These are phyloP conservation scores for Panicum miliaceum DNA, from an alignment of 176 grass and related monocot species.

Conservation along the genomic window DNA sequence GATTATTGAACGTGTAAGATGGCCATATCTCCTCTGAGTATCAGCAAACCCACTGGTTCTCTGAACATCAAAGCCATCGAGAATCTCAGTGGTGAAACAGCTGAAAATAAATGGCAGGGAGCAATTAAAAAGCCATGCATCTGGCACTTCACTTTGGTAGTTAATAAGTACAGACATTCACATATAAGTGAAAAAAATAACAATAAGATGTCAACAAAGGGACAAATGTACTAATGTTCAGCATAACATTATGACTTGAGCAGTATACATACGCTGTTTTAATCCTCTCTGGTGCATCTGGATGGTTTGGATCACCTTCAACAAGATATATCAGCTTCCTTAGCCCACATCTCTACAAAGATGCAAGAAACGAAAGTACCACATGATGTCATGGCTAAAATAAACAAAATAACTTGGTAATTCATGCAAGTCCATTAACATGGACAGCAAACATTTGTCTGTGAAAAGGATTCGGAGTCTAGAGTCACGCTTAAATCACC, in stretches of 20 bases:
- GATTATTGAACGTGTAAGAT: conserved; percentile 72
- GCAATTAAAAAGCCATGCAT: conserved; percentile 22
- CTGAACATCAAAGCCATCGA: conserved; percentile 89
- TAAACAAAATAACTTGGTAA: conserved; percentile 32
- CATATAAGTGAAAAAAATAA: conserved; percentile 5
- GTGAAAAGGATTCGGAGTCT: neutral
- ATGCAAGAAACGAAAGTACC: conserved; percentile 12
- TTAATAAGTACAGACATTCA: neutral
- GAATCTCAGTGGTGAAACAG: conserved; percentile 88
- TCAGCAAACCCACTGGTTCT: conserved; percentile 79
- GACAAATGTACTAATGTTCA: conserved; percentile 9
- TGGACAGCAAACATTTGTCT: neutral
- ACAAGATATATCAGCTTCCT: conserved; percentile 92
- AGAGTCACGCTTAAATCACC: conserved; percentile 15
- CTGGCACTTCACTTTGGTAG: neutral
- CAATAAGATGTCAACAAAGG: conserved; percentile 5
- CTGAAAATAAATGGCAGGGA: conserved; percentile 57
- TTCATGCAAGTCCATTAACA: neutral
- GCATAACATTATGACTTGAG: neutral
- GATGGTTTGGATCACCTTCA: conserved; percentile 70
- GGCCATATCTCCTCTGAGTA: conserved; percentile 58
- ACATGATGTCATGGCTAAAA: conserved; percentile 22
- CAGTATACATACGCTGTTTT: conserved; percentile 77
- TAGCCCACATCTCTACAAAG: conserved; percentile 72
- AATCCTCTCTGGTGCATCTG: conserved; percentile 56